A percentile compares a stretch with the other conserved stretches of the same genome.
These are phyloP conservation scores for Penicillium mononematosum DNA, from an alignment of 495 filamentous ascomycete genomes.

Conservation along the genomic window DNA sequence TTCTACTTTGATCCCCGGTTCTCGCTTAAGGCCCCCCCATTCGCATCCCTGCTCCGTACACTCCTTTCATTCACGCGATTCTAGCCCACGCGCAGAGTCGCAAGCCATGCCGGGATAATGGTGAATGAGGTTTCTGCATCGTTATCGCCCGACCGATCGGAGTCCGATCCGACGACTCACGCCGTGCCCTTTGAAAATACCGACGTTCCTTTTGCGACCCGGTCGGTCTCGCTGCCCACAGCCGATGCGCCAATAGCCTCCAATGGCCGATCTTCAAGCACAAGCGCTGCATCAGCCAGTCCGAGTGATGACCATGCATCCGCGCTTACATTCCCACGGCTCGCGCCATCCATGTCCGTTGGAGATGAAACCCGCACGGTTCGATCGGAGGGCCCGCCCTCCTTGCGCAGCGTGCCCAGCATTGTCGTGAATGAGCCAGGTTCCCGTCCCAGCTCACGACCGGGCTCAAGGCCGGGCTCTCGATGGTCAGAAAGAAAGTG, in stretches of 20 bases:
- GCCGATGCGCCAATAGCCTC: conserved; percentile 24
- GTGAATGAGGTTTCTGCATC: conserved; percentile 36
- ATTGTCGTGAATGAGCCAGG: conserved; percentile 42
- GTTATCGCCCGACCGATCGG: conserved; percentile 32
- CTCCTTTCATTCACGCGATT: conserved; percentile 10
- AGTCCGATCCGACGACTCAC: conserved; percentile 28
- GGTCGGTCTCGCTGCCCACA: conserved; percentile 35
- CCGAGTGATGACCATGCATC: conserved; percentile 22
- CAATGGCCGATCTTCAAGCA: conserved; percentile 31
- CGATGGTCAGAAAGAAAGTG: conserved; percentile 50
- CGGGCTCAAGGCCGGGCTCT: conserved; percentile 35
- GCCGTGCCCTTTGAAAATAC: conserved; percentile 34
- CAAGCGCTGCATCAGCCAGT: conserved; percentile 30
- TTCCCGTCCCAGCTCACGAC: conserved; percentile 39
- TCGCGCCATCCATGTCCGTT: conserved; percentile 13
- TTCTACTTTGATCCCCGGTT: conserved; percentile 8
- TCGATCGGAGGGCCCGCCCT: conserved; percentile 25
- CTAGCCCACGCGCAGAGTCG: conserved; percentile 9
- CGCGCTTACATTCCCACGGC: conserved; percentile 13
- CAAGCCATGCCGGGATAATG: conserved; percentile 49
- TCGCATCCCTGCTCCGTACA: background rate
- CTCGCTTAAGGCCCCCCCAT: background rate
- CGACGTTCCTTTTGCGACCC: conserved; percentile 26
- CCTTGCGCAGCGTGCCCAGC: conserved; percentile 43
- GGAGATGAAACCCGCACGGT: conserved; percentile 17